Base-by-base conservation (phyloP, 345 rosid species). In the Rhodomyrtus tomentosa region DNA sequence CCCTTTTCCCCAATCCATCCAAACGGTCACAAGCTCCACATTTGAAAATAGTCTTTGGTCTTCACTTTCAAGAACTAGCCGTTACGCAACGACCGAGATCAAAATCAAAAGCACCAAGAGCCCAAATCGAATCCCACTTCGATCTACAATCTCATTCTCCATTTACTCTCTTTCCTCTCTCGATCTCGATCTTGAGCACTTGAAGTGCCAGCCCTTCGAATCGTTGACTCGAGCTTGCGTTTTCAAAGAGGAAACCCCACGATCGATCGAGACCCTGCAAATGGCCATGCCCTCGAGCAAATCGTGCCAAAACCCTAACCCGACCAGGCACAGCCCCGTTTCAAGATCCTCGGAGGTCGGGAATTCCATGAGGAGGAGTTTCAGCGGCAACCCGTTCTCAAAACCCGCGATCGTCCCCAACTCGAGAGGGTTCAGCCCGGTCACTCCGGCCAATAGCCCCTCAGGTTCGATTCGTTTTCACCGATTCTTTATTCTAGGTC, bases 281-380 rank as follows among this genome's bases (percentile, higher is more conserved):
- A 74, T 76, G 82, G 79, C 84, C 29, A 73, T n/a, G 18, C 62
- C 72, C 14, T 73, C 6, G 40, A 84, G 45, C 82, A 84, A 84
- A 22, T 36, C 82, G 16, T 49, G 82, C 74, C 82, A 74, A 49
- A 55, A 6, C 79, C 86, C 90, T 21, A 80, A 83, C 84, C 88
- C 82, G 55, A 5, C 48, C n/a, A 55, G 84, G 81, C 81, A 89
- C 82, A 83, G 87, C 84, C 90, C 93, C 62, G 85, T 15, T 80
- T 88, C 93, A 36, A 92, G 96, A 87, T 91, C 89, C 84, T 94
- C 96, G 0, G 98, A 95, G 85, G 82, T 83, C 1, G 85, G 52
- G 50, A 91, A 94, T 32, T 92, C 95, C 10, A 89, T 91, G 88
- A 92, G 98, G 49, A 92, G 98, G 91, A 94, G 98, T 73, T 94